Conservation (phyloP, 148 eudicot species). For the Fagopyrum esculentum region DNA sequence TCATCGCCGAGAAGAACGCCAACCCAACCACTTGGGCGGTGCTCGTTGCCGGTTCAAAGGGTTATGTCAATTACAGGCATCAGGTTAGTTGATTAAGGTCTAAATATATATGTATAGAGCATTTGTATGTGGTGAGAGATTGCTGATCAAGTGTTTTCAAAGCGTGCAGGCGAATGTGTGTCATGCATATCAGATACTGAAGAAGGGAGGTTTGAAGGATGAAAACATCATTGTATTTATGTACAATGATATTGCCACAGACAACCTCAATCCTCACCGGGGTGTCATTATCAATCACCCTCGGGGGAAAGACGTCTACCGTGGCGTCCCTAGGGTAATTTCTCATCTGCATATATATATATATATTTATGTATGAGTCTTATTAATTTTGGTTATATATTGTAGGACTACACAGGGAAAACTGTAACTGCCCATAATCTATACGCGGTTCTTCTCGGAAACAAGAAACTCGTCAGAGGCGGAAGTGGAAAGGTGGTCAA, state of each 20-base stretch:
- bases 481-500: too few species aligned
- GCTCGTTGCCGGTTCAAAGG: conserved; percentile 69
- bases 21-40: conserved; percentile 56
- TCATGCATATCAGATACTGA: conserved; percentile 70
- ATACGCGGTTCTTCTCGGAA: too few species aligned
- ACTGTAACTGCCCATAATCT: too few species aligned
- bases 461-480: too few species aligned
- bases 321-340: conserved; percentile 42
- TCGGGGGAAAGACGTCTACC: conserved; percentile 39
- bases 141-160: too few species aligned
- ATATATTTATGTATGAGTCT: too few species aligned
- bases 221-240: conserved; percentile 66
- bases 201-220: conserved; percentile 66
- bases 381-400: too few species aligned
- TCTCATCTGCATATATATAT: too few species aligned
- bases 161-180: conserved; percentile 60
- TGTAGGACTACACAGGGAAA: too few species aligned
- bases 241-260: conserved; percentile 71
- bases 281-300: conserved; percentile 81
- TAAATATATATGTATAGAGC: too few species aligned
- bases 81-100: conserved; percentile 24
- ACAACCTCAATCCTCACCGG: conserved; percentile 56
- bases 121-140: too few species aligned
- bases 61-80: conserved; percentile 65
- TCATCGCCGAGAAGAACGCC: neutral